Conservation (phyloP, 2,329 filamentous ascomycete species). For the Fusarium nodosum region DNA sequence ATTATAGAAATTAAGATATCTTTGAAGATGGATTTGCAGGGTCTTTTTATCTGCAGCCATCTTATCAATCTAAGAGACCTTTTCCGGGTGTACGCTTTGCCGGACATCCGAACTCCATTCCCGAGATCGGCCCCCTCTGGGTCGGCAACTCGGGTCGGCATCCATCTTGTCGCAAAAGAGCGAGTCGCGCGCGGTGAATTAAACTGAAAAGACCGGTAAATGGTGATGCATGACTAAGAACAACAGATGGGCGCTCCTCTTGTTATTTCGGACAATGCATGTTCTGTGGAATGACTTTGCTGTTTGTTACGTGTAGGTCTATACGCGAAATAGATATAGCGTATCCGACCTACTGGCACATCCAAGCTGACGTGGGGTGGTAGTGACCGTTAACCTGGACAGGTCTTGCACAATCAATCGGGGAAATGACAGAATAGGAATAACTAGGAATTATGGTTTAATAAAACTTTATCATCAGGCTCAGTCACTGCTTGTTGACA, state of each 20-base stretch:
- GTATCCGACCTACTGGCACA: not conserved
- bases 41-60: constrained; percentile 19
- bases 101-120: constrained; percentile 26
- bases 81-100: constrained; percentile 27
- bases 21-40: not conserved
- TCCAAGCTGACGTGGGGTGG: too few relatives aligned
- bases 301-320: too few relatives aligned
- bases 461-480: not conserved
- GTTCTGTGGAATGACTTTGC: too few relatives aligned
- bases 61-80: constrained; percentile 34
- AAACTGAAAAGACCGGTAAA: not conserved
- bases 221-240: not conserved
- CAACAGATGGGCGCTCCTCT: not conserved
- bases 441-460: not conserved
- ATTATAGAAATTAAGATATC: not conserved
- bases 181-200: constrained; percentile 9
- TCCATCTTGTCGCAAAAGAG: constrained; percentile 9
- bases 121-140: constrained; percentile 24
- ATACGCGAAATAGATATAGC: not conserved
- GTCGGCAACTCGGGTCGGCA: constrained; percentile 20
- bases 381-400: not conserved
- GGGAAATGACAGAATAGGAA: not conserved
- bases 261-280: not conserved
- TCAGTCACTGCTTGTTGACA: not conserved
- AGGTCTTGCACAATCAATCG: not conserved